These are phyloP conservation scores for Microdochium paspali DNA, from an alignment of 2,329 filamentous ascomycete genomes.

Conservation along the genomic window DNA sequence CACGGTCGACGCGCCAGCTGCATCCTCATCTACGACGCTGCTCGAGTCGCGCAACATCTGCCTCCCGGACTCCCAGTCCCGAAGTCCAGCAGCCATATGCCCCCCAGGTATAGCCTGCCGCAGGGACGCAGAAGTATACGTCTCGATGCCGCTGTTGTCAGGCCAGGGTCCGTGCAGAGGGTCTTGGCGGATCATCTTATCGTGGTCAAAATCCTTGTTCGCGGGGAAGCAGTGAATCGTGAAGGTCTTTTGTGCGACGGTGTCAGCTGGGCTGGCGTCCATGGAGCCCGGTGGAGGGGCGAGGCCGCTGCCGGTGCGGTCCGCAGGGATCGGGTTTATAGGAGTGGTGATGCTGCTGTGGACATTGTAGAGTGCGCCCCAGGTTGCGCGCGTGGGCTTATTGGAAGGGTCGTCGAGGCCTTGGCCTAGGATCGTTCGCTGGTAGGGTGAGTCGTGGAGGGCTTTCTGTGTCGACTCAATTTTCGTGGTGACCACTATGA, in stretches of 20 bases:
- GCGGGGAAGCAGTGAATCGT: constrained; percentile 18
- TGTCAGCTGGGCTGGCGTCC: constrained; percentile 1
- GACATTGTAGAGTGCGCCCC: constrained; percentile 11
- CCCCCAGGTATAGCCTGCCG: constrained; percentile 12
- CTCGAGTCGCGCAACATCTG: constrained; percentile 13
- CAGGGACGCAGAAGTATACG: constrained; percentile 16
- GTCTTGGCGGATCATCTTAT: constrained; percentile 10
- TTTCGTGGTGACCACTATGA: constrained; percentile 37
- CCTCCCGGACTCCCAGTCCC: constrained; percentile 21
- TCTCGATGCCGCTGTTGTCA: constrained; percentile 8
- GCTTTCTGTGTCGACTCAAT: constrained; percentile 27
- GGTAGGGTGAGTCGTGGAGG: constrained; percentile 35
- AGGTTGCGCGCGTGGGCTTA: constrained; percentile 15
- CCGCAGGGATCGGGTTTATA: constrained; percentile 7
- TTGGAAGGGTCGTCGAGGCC: constrained; percentile 3
- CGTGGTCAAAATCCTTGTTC: constrained; percentile 15
- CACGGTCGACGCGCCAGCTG: constrained; percentile 12
- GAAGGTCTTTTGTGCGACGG: constrained; percentile 14
- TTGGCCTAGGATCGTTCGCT: constrained; percentile 28
- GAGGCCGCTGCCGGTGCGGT: constrained; percentile 1
- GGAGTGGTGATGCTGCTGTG: constrained; percentile 14
- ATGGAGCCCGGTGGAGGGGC: too few relatives aligned
- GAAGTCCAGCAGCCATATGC: constrained; percentile 15
- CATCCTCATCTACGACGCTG: constrained; percentile 10
- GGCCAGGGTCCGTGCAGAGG: constrained; percentile 20